A percentile compares a stretch with the other conserved stretches of the same genome.
phyloP scores from a whole-genome alignment of 495 filamentous ascomycete genomes.

The Podospora australis region DNA sequence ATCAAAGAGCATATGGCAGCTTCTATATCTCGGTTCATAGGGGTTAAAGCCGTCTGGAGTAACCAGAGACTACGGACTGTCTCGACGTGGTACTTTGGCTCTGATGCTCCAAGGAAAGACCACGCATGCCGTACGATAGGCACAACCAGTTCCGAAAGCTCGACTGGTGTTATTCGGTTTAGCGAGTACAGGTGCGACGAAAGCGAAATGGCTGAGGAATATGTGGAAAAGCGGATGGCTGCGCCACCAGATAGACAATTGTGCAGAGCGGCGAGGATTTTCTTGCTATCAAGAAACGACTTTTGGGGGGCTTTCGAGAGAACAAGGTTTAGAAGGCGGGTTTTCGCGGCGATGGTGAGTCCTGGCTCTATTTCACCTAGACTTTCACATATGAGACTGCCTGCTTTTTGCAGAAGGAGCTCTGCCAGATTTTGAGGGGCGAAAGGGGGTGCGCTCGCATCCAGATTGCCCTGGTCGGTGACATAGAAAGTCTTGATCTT shows the following conservation, averaged over 20 bases:
- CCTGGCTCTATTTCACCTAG: conserved; percentile 32
- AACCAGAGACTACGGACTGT: conserved; percentile 80
- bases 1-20: conserved; percentile 72
- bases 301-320: conserved; percentile 50
- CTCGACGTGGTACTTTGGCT: conserved; percentile 90
- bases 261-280: conserved; percentile 52
- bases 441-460: conserved; percentile 50
- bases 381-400: conserved; percentile 45
- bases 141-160: conserved; percentile 60
- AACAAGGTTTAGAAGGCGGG: conserved; percentile 50
- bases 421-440: conserved; percentile 48
- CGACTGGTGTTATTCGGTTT: conserved; percentile 46
- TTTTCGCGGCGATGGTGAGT: conserved; percentile 35
- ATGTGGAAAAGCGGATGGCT: conserved; percentile 39
- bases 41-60: conserved; percentile 57
- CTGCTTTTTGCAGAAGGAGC: conserved; percentile 56
- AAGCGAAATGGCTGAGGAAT: conserved; percentile 57
- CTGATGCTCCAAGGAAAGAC: conserved; percentile 68
- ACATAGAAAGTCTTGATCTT: conserved; percentile 61
- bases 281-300: conserved; percentile 45
- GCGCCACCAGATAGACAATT: conserved; percentile 29
- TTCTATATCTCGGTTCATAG: conserved; percentile 57
- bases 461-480: conserved; percentile 48
- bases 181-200: conserved; percentile 57
- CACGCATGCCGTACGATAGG: conserved; percentile 66